Conservation (phyloP, 1,139 yeast genomes). For the Spathaspora sp. region DNA sequence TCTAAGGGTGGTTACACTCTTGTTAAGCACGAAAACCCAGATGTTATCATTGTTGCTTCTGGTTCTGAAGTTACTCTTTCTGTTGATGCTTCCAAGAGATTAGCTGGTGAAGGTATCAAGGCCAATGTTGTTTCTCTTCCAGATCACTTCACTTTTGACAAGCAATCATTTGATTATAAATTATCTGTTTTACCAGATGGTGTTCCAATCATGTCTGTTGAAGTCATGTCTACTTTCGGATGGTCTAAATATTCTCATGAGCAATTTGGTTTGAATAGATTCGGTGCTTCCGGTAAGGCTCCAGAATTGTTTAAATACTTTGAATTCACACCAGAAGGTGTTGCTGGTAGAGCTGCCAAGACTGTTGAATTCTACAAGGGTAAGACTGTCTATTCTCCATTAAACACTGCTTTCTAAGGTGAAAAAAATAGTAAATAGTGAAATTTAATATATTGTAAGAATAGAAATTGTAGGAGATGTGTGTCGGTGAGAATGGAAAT, state of each 20-base stretch:
- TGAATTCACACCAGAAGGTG: slow-evolving; percentile 91
- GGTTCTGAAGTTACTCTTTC: slow-evolving; percentile 94
- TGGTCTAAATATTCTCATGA: slow-evolving; percentile 97
- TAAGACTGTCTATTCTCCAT: slow-evolving; percentile 67
- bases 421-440: neutral
- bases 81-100: slow-evolving; percentile 76
- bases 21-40: slow-evolving; percentile 62
- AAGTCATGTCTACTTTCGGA: slow-evolving; percentile 88
- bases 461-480: too few relatives aligned
- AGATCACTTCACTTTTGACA: slow-evolving; percentile 87
- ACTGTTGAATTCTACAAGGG: slow-evolving; percentile 86
- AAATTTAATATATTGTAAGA: slow-evolving; percentile 4
- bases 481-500: too few relatives aligned
- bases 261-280: slow-evolving; percentile 93
- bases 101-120: slow-evolving; percentile 62
- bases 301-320: slow-evolving; percentile 78
- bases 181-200: slow-evolving; percentile 92
- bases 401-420: slow-evolving; percentile 68
- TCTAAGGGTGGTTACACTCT: slow-evolving; percentile 92
- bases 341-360: slow-evolving; percentile 82
- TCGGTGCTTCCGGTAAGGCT: slow-evolving; percentile 97
- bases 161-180: slow-evolving; percentile 77
- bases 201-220: slow-evolving; percentile 90
- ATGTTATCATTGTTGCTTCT: slow-evolving; percentile 80
- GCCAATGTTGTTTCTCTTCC: slow-evolving; percentile 90